phyloP scores from a whole-genome alignment of 176 grass and related monocot genomes.

The Miscanthus lutarioriparius region DNA sequence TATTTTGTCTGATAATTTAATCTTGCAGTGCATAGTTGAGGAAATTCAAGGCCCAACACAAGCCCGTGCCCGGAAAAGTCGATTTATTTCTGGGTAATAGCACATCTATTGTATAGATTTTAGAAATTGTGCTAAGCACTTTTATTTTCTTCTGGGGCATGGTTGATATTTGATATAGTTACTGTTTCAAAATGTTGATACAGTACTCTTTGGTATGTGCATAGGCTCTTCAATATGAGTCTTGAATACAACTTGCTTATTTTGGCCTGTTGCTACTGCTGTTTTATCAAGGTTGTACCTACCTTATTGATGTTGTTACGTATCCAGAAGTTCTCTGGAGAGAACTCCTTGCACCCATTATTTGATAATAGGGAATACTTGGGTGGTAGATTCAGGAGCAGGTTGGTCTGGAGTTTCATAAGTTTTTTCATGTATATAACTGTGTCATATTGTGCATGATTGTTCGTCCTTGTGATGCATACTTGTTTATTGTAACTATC shows the following conservation, averaged over 20 bases:
- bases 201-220: not conserved
- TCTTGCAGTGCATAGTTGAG: slow-evolving; percentile 93
- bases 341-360: not conserved
- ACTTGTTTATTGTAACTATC: not conserved
- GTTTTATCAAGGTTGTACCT: not conserved
- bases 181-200: slow-evolving; percentile 19
- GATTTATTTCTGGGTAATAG: slow-evolving; percentile 99
- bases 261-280: not conserved
- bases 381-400: not conserved
- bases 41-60: slow-evolving; percentile 93
- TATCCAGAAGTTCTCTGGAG: not conserved
- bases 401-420: not conserved
- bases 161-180: slow-evolving; percentile 6
- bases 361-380: not conserved
- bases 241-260: not conserved
- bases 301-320: not conserved
- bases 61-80: slow-evolving; percentile 84
- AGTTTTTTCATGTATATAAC: not conserved
- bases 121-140: not conserved
- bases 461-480: not conserved
- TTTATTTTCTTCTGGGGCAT: slow-evolving; percentile 17
- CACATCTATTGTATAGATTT: slow-evolving; percentile 18
- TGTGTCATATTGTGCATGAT: not conserved
- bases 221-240: slow-evolving; percentile 8
- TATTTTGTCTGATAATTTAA: slow-evolving; percentile 33